Base-by-base conservation (phyloP, 306 rosid species). In the Vicia faba region DNA sequence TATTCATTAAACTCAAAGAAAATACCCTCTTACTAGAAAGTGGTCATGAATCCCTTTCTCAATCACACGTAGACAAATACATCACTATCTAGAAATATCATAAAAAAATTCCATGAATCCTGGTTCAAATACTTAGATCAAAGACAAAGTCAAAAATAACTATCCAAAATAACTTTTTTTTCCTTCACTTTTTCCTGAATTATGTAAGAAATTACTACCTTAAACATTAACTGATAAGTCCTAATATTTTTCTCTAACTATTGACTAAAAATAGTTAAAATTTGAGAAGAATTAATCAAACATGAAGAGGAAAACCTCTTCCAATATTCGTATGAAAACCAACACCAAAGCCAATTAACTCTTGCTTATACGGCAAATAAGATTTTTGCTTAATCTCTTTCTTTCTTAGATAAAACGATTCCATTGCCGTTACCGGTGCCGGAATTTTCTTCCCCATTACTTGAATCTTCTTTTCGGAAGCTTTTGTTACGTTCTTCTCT, bases 321-420 rank as follows among this genome's bases (percentile, higher is more conserved):
- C 86, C 88, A 59, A 74, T 38, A 46, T 2, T 48, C 69, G 77
- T 19, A 59, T 74, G 71, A 40, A 81, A 75, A 68, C 59, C 75
- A 10, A 83, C 78, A 51, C 82, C 74, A 64, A 86, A 84, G 0
- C 89, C 97, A 25, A 89, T 84, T 71, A 88, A 79, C 14, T 78
- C 86, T 60, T 70, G 87, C 71, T 81, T 81, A 78, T 93, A 89
- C 4, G 97, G 96, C 45, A 93, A 86, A 70, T 70, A 88, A 0
- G 98, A 83, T 31, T 72, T 84, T 26, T 87, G 78, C 75, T 76
- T 81, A 11, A 73, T 18, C 28, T 77, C 80, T 58, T 80, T 82
- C 15, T 86, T 86, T 69, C 79, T 71, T 44, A 62, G 69, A 11
- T 89, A 87, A 64, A 84, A 79, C 23, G 72, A 81, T 69, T 89